Evolutionary conservation across 2,329 filamentous ascomycete species (phyloP).

Genomic region (Epichloe scottii): DNA sequence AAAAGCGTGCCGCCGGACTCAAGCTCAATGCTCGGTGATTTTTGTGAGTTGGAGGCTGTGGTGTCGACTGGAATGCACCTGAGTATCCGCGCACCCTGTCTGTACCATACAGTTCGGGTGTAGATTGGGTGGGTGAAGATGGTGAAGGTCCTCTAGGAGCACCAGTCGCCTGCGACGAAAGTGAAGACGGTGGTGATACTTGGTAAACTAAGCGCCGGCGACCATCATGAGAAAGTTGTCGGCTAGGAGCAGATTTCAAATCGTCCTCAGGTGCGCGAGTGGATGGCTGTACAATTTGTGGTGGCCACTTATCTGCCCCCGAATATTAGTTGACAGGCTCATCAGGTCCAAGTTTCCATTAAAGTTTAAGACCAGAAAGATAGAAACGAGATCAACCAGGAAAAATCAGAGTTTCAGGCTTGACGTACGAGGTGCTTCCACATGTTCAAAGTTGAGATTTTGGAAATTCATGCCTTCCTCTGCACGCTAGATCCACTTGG

Average conservation of each 20-base stretch:
- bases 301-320: slow-evolving; percentile 6
- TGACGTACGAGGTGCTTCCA: slow-evolving; percentile 25
- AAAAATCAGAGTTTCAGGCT: slow-evolving; percentile 1
- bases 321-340: slow-evolving; percentile 4
- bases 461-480: slow-evolving; percentile 24
- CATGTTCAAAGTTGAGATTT: slow-evolving; percentile 22
- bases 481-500: slow-evolving; percentile 19
- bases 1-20: slow-evolving; percentile 20
- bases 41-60: not conserved
- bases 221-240: not conserved
- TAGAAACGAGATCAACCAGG: not conserved
- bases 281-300: not conserved
- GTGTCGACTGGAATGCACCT: slow-evolving; percentile 13
- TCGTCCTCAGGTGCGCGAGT: not conserved
- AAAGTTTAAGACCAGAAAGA: not conserved
- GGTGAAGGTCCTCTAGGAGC: slow-evolving; percentile 13
- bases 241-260: not conserved
- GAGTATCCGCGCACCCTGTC: slow-evolving; percentile 22
- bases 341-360: not conserved
- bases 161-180: slow-evolving; percentile 23
- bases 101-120: slow-evolving; percentile 31
- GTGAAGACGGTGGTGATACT: slow-evolving; percentile 10
- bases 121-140: slow-evolving; percentile 27
- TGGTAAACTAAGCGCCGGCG: not conserved
- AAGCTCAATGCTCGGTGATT: not conserved